Evolutionary conservation across 2,329 filamentous ascomycete genomes (phyloP).

Genomic region (Cercospora brassicicola): DNA sequence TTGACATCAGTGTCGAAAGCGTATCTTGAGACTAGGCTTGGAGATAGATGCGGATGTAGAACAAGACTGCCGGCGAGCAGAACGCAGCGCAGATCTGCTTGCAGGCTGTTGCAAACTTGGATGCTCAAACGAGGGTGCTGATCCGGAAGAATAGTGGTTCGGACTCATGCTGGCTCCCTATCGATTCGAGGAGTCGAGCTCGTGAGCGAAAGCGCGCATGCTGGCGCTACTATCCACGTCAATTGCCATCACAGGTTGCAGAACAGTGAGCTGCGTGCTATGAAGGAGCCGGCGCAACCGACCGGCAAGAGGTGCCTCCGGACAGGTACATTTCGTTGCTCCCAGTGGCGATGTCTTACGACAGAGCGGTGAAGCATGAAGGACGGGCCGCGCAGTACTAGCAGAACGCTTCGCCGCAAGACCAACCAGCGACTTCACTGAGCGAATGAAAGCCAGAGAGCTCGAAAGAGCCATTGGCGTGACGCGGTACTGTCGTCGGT

Average conservation of each 20-base stretch:
- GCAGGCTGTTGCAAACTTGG: rapidly evolving
- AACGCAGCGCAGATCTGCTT: not conserved
- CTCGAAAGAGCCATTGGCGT: not conserved
- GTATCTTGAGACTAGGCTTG: not conserved
- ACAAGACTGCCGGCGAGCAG: not conserved
- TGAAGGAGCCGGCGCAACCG: no score
- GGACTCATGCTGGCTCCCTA: not conserved
- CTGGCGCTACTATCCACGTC: not conserved
- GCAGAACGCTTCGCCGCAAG: not conserved
- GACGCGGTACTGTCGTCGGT: not conserved
- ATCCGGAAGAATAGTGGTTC: not conserved
- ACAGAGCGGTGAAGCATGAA: not conserved
- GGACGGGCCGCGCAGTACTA: not conserved
- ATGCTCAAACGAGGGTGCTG: not conserved
- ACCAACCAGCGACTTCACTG: not conserved
- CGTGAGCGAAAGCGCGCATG: not conserved
- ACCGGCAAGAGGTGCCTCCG: not conserved
- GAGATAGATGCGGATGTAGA: not conserved
- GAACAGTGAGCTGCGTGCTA: not conserved
- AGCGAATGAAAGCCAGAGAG: not conserved
- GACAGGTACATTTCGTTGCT: not conserved
- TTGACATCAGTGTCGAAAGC: no score
- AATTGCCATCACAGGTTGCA: not conserved
- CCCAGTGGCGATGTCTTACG: not conserved
- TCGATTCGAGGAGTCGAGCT: not conserved